Percentiles rank a stretch among this genome's conserved stretches.
phyloP scores from a whole-genome alignment of 257 asterid species.

The Przewalskia tangutica region DNA sequence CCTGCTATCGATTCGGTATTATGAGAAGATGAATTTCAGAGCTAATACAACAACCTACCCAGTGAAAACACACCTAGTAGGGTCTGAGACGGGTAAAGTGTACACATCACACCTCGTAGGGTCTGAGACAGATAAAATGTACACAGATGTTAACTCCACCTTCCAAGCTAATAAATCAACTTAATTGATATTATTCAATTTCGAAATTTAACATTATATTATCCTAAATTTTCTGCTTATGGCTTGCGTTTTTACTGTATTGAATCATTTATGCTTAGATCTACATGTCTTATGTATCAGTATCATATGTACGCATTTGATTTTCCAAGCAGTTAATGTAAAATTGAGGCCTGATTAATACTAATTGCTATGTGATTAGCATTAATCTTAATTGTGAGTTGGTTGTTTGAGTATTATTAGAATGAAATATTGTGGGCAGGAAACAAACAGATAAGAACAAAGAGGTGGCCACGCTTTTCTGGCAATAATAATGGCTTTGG shows the following conservation, averaged over 20 bases:
- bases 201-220: background rate
- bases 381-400: background rate
- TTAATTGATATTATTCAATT: slow-evolving; percentile 2
- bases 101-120: no score
- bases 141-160: no score
- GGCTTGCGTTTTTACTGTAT: background rate
- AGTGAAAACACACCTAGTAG: no score
- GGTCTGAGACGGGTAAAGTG: no score
- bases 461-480: background rate
- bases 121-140: no score
- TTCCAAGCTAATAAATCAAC: slow-evolving; percentile 33
- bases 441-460: slow-evolving; percentile 4
- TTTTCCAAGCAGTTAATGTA: background rate
- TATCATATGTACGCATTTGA: slow-evolving; percentile 2
- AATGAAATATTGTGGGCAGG: background rate
- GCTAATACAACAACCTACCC: slow-evolving; percentile 17
- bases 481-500: background rate
- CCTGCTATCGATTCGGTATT: slow-evolving; percentile 74
- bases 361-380: background rate
- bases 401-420: background rate
- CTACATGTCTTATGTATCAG: background rate
- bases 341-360: background rate
- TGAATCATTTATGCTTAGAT: background rate
- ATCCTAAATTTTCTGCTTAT: background rate
- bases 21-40: slow-evolving; percentile 73